A percentile compares a stretch with the other conserved stretches of the same genome.
Evolutionary conservation across 306 rosid genomes (phyloP).

Genomic region (Cucurbita pepo): DNA sequence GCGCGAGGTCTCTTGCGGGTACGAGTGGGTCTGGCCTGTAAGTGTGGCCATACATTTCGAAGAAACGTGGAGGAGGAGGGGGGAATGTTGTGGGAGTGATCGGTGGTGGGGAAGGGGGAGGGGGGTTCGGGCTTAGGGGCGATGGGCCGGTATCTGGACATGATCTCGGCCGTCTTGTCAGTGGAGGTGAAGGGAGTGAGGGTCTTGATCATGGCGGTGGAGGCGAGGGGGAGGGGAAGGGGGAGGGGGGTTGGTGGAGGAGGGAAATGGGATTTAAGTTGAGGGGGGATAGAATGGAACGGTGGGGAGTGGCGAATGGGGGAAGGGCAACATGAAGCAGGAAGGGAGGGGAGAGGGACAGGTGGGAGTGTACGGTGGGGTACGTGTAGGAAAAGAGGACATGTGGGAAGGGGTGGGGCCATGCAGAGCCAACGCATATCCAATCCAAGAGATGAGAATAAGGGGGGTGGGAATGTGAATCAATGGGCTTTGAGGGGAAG

Average conservation of each 20-base stretch:
- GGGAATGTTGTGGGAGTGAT: constrained; percentile 39
- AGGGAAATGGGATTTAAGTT: too few species aligned
- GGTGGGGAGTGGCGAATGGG: constrained; percentile 24
- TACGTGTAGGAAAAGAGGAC: constrained; percentile 45
- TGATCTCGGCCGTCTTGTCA: constrained; percentile 72
- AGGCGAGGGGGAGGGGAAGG: not conserved
- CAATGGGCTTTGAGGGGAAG: not conserved
- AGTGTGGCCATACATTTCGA: constrained; percentile 64
- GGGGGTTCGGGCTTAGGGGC: constrained; percentile 78
- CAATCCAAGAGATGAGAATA: not conserved
- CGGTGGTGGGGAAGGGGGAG: constrained; percentile 13
- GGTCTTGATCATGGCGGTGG: constrained; percentile 59
- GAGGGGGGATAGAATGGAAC: not conserved
- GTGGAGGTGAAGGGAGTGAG: constrained; percentile 41
- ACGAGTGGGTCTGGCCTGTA: constrained; percentile 84
- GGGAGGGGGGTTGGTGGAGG: not conserved
- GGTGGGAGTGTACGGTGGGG: constrained; percentile 52
- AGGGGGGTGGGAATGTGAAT: not conserved
- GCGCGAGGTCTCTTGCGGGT: constrained; percentile 63
- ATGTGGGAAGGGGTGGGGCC: constrained; percentile 48
- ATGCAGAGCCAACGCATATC: constrained; percentile 49
- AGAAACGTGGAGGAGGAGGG: constrained; percentile 79
- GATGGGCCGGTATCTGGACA: constrained; percentile 84
- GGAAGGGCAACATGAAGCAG: constrained; percentile 39
- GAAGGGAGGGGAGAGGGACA: constrained; percentile 37